Evolutionary conservation across 2,329 filamentous ascomycete species (phyloP).

Genomic region (Fusarium mundagurra): DNA sequence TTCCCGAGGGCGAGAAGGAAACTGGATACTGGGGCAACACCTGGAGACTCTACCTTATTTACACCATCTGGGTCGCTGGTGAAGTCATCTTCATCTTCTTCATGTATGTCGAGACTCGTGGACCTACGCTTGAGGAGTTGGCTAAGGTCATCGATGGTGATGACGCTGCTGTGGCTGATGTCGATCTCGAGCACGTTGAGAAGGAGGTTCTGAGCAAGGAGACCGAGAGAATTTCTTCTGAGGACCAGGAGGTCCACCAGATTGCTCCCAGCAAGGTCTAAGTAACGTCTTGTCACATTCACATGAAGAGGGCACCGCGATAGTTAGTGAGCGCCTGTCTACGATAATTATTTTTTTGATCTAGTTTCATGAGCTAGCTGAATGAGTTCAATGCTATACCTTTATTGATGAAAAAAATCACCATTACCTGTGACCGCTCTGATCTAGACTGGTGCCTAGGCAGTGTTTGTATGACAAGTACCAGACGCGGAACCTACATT

Average conservation of each 20-base stretch:
- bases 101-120: constrained; percentile 76
- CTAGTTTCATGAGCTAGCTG: neutral
- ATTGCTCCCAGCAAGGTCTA: constrained; percentile 5
- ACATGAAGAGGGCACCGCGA: too few species aligned
- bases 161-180: constrained; percentile 61
- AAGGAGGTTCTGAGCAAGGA: constrained; percentile 52
- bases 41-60: constrained; percentile 74
- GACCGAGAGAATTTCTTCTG: neutral
- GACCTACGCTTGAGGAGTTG: constrained; percentile 70
- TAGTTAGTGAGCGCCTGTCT: neutral
- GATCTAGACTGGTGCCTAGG: too few species aligned
- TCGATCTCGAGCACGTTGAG: constrained; percentile 64
- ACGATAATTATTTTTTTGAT: neutral
- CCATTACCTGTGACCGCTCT: neutral
- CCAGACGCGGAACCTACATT: accelerated
- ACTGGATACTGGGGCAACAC: constrained; percentile 65
- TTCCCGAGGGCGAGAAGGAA: neutral
- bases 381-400: constrained; percentile 6
- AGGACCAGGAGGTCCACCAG: constrained; percentile 10
- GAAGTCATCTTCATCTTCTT: constrained; percentile 72
- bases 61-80: constrained; percentile 69
- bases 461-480: accelerated
- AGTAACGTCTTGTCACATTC: neutral
- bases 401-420: neutral
- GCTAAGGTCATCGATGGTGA: constrained; percentile 76